Percentiles rank a stretch among this genome's conserved stretches.
phyloP scores from a whole-genome alignment of 306 rosid genomes.

The Fragaria vesca region DNA sequence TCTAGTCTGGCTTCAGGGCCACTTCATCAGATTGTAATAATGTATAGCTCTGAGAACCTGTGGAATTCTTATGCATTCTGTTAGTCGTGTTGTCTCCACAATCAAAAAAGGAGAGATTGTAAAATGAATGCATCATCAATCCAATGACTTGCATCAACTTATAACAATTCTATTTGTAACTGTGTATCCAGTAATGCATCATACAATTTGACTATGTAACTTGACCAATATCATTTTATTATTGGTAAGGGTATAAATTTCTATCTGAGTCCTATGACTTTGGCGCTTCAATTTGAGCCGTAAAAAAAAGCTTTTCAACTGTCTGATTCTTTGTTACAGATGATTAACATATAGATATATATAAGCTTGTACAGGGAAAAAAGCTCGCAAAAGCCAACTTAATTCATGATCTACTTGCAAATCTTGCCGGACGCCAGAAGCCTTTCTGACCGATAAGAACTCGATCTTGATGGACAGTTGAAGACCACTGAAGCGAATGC shows the following conservation, averaged over 20 bases:
- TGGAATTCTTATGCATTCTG: background rate
- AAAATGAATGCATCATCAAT: background rate
- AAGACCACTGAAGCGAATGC: constrained; percentile 77
- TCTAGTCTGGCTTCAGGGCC: background rate
- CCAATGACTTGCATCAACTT: background rate
- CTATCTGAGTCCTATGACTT: constrained; percentile 2
- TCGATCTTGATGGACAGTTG: constrained; percentile 45
- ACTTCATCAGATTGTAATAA: background rate
- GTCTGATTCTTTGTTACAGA: constrained; percentile 2
- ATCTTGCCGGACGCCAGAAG: constrained; percentile 72
- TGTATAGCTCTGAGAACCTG: background rate
- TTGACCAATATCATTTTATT: background rate
- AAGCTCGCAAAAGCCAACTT: background rate
- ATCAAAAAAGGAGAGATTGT: background rate
- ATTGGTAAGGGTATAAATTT: background rate
- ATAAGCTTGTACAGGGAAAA: constrained; percentile 10
- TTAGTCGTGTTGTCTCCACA: background rate
- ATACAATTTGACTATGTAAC: background rate
- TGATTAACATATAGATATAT: constrained; percentile 11
- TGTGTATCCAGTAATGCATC: background rate
- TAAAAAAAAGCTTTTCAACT: background rate
- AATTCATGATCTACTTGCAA: constrained; percentile 8
- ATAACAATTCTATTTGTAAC: background rate
- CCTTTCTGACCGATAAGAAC: constrained; percentile 72
- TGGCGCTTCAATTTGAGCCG: background rate